Base-by-base conservation (phyloP, 2,329 filamentous ascomycete genomes). In the Penicillium thymicola region DNA sequence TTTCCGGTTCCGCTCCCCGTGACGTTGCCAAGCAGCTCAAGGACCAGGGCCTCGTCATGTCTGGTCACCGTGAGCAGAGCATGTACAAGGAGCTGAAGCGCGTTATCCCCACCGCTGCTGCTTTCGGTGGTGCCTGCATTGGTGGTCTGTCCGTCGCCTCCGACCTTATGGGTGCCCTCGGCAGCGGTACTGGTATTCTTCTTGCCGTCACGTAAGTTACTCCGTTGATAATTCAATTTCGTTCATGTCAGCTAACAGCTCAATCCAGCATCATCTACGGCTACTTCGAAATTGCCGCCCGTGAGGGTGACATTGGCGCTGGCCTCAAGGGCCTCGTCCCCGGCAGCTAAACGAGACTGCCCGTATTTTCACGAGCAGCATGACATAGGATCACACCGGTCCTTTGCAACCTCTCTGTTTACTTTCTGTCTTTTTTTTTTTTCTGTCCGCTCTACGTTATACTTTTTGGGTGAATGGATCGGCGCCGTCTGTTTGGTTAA, bases 1-100 rank as follows among this genome's bases (percentile, higher is more conserved):
- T 99, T 65, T 97, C 94, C 38, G 95, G 94, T 72, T 97, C 93
- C 62, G 93, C 91, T 81, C 95, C 94, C 59, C 90, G 94, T 72
- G 94, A 99, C 73, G 95, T 99, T 66, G 94, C 94, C 71, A 99
- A 99, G 87, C 94, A 97, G 82, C 87, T 99, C 77, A 99, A 99
- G 87, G 95, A 99, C 73, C 94, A 99, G 81, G 94, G 94, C 75
- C 88, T 99, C 57, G 93, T 99, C 68, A 99, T 99, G 95, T 93
- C 94, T 71, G 94, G 94, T 73, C 94, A 99, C 83, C 90, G 94
- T 81, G 95, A 99, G 78, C 93, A 97, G 85, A 95, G 90, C 83
- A 99, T 99, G 94, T 99, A 99, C 87, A 96, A 96, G 84, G 94
- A 99, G 81, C 86, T 99, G 64, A 99, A 99, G 89, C 89, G 94